Percentiles rank a stretch among this genome's conserved stretches.
These are phyloP conservation scores for Alternaria gansuensis DNA, from an alignment of 2,329 filamentous ascomycete genomes.

Conservation along the genomic window DNA sequence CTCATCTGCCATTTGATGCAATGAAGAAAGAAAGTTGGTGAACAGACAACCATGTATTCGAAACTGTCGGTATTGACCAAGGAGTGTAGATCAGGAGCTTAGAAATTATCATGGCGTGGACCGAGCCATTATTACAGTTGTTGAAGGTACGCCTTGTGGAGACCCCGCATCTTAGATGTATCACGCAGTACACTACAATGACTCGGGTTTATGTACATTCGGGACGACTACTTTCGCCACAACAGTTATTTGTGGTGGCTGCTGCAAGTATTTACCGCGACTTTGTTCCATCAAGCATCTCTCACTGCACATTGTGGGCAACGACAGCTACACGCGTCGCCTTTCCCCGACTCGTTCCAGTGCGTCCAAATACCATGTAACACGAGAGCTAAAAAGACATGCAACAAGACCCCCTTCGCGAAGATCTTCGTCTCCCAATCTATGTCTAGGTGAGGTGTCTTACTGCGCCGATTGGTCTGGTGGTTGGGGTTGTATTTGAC, in stretches of 20 bases:
- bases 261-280: background rate
- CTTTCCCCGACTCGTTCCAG: background rate
- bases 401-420: background rate
- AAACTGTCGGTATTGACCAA: background rate
- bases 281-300: background rate
- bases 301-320: background rate
- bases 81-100: background rate
- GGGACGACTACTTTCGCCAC: background rate
- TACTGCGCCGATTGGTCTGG: no score
- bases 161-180: conserved; percentile 15
- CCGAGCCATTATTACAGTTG: background rate
- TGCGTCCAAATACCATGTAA: background rate
- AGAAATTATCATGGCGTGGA: conserved; percentile 2
- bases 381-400: background rate
- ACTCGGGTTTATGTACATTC: background rate
- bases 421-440: background rate
- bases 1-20: conserved; percentile 1
- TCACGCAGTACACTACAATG: background rate
- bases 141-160: conserved; percentile 9
- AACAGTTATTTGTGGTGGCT: background rate
- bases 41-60: background rate
- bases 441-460: fast-evolving
- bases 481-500: background rate
- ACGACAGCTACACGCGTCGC: background rate
- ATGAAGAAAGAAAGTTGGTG: background rate